Evolutionary conservation across 257 asterid species (phyloP).

Genomic region (Pogostemon cablin): DNA sequence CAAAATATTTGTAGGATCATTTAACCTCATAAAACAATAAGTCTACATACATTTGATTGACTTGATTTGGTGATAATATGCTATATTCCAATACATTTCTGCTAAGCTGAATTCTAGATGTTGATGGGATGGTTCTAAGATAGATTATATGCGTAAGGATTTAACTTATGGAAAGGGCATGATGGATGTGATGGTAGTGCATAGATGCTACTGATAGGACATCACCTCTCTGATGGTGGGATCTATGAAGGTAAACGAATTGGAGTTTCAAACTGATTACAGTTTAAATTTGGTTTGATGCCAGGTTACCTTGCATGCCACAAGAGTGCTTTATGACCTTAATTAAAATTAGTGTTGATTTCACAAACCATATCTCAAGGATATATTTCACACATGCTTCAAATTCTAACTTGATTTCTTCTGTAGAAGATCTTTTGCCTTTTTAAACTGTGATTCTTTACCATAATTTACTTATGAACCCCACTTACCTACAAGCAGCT

Average conservation of each 20-base stretch:
- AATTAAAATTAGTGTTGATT: slow-evolving; percentile 9
- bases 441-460: slow-evolving; percentile 3
- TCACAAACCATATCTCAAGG: slow-evolving; percentile 22
- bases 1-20: slow-evolving; percentile 23
- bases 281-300: slow-evolving; percentile 4
- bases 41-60: slow-evolving; percentile 28
- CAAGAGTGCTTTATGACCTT: slow-evolving; percentile 6
- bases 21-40: slow-evolving; percentile 23
- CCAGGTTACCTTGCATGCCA: neutral
- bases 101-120: slow-evolving; percentile 23
- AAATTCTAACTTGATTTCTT: neutral
- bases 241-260: slow-evolving; percentile 29
- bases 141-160: slow-evolving; percentile 28
- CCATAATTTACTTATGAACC: slow-evolving; percentile 15
- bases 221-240: slow-evolving; percentile 43
- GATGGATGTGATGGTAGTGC: slow-evolving; percentile 47
- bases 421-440: neutral
- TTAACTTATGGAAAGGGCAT: slow-evolving; percentile 27
- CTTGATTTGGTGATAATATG: slow-evolving; percentile 21
- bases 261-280: slow-evolving; percentile 23
- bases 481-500: neutral
- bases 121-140: slow-evolving; percentile 34
- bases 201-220: slow-evolving; percentile 36
- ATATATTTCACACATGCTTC: slow-evolving; percentile 13
- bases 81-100: slow-evolving; percentile 23